Evolutionary conservation across 495 filamentous ascomycete species (phyloP).

Genomic region (Hypoxylon lienhwacheense): DNA sequence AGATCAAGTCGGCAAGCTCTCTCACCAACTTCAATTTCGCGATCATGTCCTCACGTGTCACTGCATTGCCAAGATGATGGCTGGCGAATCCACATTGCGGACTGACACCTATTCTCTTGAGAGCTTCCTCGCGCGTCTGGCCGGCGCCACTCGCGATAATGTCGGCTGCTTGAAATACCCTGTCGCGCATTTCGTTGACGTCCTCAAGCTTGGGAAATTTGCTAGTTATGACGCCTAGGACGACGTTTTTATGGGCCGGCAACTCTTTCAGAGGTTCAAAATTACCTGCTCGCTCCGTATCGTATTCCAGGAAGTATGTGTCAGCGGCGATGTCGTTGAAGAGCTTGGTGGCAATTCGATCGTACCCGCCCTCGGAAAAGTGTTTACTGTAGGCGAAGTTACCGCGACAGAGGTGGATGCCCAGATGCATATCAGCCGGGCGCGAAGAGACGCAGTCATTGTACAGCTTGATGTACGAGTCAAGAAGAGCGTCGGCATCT

Average conservation of each 20-base stretch:
- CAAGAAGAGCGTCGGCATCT: conserved; percentile 61
- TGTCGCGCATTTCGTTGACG: conserved; percentile 61
- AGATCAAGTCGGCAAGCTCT: conserved; percentile 63
- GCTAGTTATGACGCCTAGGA: conserved; percentile 67
- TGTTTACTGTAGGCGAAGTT: conserved; percentile 69
- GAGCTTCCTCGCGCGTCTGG: conserved; percentile 57
- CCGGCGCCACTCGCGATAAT: conserved; percentile 62
- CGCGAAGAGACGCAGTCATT: conserved; percentile 63
- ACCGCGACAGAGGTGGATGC: conserved; percentile 69
- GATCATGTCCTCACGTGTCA: conserved; percentile 64
- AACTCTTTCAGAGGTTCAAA: conserved; percentile 70
- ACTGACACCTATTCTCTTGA: conserved; percentile 64
- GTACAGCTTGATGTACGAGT: conserved; percentile 69
- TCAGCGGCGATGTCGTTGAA: conserved; percentile 67
- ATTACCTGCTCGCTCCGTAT: conserved; percentile 65
- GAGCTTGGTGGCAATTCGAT: conserved; percentile 68
- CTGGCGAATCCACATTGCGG: conserved; percentile 73
- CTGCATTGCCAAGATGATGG: conserved; percentile 61
- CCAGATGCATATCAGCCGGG: conserved; percentile 62
- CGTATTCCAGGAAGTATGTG: conserved; percentile 75
- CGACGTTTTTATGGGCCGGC: conserved; percentile 67
- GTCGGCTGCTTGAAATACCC: conserved; percentile 64
- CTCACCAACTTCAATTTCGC: conserved; percentile 64
- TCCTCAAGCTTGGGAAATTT: conserved; percentile 70
- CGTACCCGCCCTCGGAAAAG: conserved; percentile 73